Evolutionary conservation across 345 rosid species (phyloP).

Genomic region (Cardamine occulta): DNA sequence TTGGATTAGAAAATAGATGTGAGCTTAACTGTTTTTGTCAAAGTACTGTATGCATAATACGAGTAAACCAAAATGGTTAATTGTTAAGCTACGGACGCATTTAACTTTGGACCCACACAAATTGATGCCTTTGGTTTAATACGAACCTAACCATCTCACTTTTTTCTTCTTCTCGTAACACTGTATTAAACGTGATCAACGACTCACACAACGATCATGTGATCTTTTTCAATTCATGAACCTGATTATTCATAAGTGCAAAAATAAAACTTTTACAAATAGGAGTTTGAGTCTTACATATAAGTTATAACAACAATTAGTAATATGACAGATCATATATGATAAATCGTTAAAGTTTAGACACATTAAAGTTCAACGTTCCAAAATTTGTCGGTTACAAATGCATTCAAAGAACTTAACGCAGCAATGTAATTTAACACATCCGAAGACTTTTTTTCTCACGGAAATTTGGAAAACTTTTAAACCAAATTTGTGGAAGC

Average conservation of each 20-base stretch:
- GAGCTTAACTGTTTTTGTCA: constrained; percentile 1
- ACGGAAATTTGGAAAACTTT: constrained; percentile 12
- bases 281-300: constrained; percentile 6
- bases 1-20: not conserved
- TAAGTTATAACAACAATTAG: not conserved
- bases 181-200: constrained; percentile 35
- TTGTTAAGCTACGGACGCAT: constrained; percentile 11
- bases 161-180: not conserved
- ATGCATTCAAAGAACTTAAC: constrained; percentile 22
- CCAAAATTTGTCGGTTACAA: constrained; percentile 30
- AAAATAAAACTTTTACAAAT: not conserved
- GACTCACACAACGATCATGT: constrained; percentile 38
- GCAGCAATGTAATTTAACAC: constrained; percentile 7
- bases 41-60: not conserved
- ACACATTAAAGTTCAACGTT: constrained; percentile 30
- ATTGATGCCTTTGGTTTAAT: constrained; percentile 19
- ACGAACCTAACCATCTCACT: constrained; percentile 40
- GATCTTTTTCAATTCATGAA: constrained; percentile 33
- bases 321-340: not conserved
- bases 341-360: not conserved
- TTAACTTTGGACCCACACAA: constrained; percentile 33
- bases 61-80: not conserved
- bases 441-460: constrained; percentile 4
- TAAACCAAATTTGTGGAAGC: constrained; percentile 29
- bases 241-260: constrained; percentile 7